phyloP scores from a whole-genome alignment of 148 eudicot genomes.

The Arctostaphylos glauca region DNA sequence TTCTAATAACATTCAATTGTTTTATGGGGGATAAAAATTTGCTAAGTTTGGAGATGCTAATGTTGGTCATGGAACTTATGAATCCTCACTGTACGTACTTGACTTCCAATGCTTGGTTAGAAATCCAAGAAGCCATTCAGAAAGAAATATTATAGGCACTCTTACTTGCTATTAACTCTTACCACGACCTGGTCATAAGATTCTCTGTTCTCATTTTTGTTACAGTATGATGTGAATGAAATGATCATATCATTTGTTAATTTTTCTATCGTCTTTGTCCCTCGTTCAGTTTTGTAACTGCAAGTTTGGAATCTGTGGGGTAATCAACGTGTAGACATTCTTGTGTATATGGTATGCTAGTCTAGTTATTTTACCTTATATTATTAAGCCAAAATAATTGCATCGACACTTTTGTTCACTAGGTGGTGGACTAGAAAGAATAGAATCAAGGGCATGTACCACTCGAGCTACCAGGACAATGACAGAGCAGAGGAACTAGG shows the following conservation, averaged over 20 bases:
- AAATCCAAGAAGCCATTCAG: neutral
- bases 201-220: neutral
- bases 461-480: too few species aligned
- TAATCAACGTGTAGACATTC: neutral
- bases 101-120: neutral
- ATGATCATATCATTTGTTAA: neutral
- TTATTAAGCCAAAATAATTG: neutral
- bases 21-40: neutral
- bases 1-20: neutral
- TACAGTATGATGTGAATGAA: neutral
- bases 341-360: neutral
- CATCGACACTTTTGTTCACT: neutral
- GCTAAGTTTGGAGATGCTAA: neutral
- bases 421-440: too few species aligned
- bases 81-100: neutral
- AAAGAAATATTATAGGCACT: neutral
- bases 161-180: neutral
- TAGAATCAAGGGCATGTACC: too few species aligned
- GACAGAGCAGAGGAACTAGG: too few species aligned
- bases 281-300: neutral
- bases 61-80: neutral
- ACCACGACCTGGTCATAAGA: neutral
- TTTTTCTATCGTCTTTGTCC: neutral
- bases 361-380: neutral
- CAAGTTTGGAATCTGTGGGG: conserved; percentile 2